phyloP scores from a whole-genome alignment of 2,329 filamentous ascomycete genomes.

The Penicillium decumbens region DNA sequence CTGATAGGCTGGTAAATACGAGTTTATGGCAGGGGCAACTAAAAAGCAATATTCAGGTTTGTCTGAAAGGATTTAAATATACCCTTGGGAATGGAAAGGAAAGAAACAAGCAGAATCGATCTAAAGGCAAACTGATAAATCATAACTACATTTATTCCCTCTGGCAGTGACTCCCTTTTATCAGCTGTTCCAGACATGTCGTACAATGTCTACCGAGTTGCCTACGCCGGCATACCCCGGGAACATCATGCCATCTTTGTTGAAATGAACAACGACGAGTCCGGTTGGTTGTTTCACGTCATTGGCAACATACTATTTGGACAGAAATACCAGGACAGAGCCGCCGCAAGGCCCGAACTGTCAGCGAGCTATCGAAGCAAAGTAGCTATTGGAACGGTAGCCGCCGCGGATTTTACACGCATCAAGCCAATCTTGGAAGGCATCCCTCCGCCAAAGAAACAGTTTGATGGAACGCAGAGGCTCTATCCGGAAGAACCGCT shows the following conservation, averaged over 20 bases:
- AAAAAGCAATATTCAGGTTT: too few relatives aligned
- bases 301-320: slow-evolving; percentile 33
- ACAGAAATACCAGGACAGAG: slow-evolving; percentile 22
- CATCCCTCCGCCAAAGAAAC: slow-evolving; percentile 27
- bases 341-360: slow-evolving; percentile 14
- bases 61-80: too few relatives aligned
- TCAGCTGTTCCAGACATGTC: slow-evolving; percentile 3
- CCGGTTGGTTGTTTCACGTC: slow-evolving; percentile 27
- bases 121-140: too few relatives aligned
- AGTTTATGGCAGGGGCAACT: too few relatives aligned
- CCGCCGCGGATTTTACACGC: slow-evolving; percentile 15
- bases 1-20: too few relatives aligned
- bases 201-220: slow-evolving; percentile 19
- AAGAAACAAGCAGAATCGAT: too few relatives aligned
- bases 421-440: slow-evolving; percentile 19
- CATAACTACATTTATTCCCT: too few relatives aligned
- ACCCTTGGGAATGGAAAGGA: too few relatives aligned
- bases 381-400: slow-evolving; percentile 18
- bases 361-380: slow-evolving; percentile 15
- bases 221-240: slow-evolving; percentile 18
- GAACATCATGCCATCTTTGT: slow-evolving; percentile 31
- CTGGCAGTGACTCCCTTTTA: too few relatives aligned
- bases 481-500: slow-evolving; percentile 24
- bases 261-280: slow-evolving; percentile 17
- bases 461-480: slow-evolving; percentile 26